These are phyloP conservation scores for Pestalotiopsis sp. DNA, from an alignment of 2,329 filamentous ascomycete species.

Conservation along the genomic window DNA sequence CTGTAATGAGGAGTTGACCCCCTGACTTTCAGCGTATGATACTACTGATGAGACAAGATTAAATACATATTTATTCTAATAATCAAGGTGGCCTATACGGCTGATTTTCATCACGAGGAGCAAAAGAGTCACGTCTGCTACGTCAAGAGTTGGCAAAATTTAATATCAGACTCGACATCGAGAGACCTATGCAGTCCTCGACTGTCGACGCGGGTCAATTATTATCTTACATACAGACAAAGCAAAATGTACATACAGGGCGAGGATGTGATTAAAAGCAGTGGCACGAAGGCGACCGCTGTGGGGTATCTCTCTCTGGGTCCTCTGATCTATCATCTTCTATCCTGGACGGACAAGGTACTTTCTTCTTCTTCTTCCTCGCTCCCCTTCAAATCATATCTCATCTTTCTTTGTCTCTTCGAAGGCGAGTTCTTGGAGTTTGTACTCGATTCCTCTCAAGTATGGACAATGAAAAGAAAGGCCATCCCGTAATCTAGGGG, in stretches of 20 bases:
- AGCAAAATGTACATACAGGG: not conserved
- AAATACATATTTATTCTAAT: not conserved
- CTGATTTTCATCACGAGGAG: no score
- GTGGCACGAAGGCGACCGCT: not conserved
- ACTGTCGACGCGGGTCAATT: not conserved
- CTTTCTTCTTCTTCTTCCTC: not conserved
- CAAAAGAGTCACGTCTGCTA: not conserved
- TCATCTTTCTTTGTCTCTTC: not conserved
- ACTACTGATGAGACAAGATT: not conserved
- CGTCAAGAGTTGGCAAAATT: not conserved
- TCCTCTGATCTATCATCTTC: not conserved
- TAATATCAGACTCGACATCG: not conserved
- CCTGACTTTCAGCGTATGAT: not conserved
- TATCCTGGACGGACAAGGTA: not conserved
- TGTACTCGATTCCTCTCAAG: not conserved
- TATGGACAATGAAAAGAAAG: slow-evolving; percentile 1
- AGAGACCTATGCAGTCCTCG: not conserved
- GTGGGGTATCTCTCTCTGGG: not conserved
- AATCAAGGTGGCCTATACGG: no score
- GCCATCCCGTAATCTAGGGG: no score
- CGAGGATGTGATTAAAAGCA: not conserved
- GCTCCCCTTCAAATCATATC: no score
- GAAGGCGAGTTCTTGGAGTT: not conserved
- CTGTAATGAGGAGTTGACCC: slow-evolving; percentile 28
- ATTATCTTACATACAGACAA: not conserved